A percentile compares a stretch with the other conserved stretches of the same genome.
These are phyloP conservation scores for Penicillium egyptiacum DNA, from an alignment of 495 filamentous ascomycete species.

Conservation along the genomic window DNA sequence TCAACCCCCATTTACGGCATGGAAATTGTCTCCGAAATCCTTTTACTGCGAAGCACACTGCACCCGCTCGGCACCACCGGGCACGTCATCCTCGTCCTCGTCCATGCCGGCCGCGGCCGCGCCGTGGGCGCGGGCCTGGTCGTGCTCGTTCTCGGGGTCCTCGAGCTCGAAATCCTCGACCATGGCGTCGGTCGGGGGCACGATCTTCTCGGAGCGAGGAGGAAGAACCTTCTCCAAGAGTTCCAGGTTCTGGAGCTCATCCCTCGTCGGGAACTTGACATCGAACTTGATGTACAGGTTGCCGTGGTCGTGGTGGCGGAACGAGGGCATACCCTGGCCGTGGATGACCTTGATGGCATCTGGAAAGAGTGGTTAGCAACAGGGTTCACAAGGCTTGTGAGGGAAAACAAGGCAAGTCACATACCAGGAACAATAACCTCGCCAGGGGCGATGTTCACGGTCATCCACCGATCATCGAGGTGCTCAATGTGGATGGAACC, in stretches of 20 bases:
- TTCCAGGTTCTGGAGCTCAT: constrained; percentile 53
- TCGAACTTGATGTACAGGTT: constrained; percentile 98
- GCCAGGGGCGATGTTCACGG: constrained; percentile 83
- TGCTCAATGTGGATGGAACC: constrained; percentile 90
- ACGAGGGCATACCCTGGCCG: constrained; percentile 97
- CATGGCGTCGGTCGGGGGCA: constrained; percentile 79
- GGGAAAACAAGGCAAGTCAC: constrained; percentile 28
- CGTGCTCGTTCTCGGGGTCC: constrained; percentile 68
- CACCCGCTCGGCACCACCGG: constrained; percentile 83
- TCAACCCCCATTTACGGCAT: constrained; percentile 13
- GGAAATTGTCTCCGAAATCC: constrained; percentile 17
- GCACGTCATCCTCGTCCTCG: constrained; percentile 75
- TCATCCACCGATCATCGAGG: constrained; percentile 95
- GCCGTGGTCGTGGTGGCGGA: constrained; percentile 90
- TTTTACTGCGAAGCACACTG: constrained; percentile 96
- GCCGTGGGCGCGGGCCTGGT: constrained; percentile 71
- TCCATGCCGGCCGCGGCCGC: constrained; percentile 67
- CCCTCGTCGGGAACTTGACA: constrained; percentile 85
- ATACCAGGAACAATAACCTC: constrained; percentile 93
- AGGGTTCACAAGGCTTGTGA: neutral
- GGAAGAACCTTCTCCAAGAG: constrained; percentile 81
- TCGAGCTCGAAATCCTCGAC: constrained; percentile 83
- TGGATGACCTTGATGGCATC: constrained; percentile 91
- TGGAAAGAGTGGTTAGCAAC: constrained; percentile 37
- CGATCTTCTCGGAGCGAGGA: constrained; percentile 56